These are phyloP conservation scores for Papiliotrema laurentii DNA, from an alignment of 1,284 basidiomycete species.

Conservation along the genomic window DNA sequence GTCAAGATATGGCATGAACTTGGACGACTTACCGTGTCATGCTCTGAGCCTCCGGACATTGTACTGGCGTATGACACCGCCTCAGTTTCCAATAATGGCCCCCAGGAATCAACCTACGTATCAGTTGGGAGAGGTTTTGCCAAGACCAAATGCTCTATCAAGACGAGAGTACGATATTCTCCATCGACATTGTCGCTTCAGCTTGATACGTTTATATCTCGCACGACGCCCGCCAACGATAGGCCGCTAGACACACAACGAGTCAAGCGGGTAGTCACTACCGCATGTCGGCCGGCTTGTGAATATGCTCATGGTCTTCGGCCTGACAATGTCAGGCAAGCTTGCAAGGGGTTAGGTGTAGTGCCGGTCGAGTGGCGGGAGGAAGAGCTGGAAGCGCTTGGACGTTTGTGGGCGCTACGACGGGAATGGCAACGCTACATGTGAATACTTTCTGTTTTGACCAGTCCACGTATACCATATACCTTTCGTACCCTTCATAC, in stretches of 20 bases:
- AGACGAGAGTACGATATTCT: neutral
- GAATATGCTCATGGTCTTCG: neutral
- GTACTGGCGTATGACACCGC: slow-evolving; percentile 19
- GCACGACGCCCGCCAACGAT: neutral
- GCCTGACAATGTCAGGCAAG: neutral
- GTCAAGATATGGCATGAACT: slow-evolving; percentile 30
- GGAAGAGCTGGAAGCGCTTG: slow-evolving; percentile 23
- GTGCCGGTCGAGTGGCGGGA: slow-evolving; percentile 13
- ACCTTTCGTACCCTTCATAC: too few species aligned
- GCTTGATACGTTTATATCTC: neutral
- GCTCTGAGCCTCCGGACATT: slow-evolving; percentile 35
- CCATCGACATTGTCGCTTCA: neutral
- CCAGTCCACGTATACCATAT: neutral
- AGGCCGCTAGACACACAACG: neutral
- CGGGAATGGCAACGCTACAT: slow-evolving; percentile 23
- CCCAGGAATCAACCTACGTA: too few species aligned
- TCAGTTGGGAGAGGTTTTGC: too few species aligned
- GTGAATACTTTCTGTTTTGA: neutral
- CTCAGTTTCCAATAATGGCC: neutral
- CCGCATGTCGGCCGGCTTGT: neutral
- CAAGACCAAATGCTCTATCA: neutral
- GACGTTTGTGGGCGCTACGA: slow-evolving; percentile 16
- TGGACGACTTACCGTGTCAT: slow-evolving; percentile 32
- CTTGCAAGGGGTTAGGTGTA: neutral
- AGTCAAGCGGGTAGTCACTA: neutral